A percentile compares a stretch with the other conserved stretches of the same genome.
Evolutionary conservation across 139 green algal genomes (phyloP).

Genomic region (Chlorella vulgaris): DNA sequence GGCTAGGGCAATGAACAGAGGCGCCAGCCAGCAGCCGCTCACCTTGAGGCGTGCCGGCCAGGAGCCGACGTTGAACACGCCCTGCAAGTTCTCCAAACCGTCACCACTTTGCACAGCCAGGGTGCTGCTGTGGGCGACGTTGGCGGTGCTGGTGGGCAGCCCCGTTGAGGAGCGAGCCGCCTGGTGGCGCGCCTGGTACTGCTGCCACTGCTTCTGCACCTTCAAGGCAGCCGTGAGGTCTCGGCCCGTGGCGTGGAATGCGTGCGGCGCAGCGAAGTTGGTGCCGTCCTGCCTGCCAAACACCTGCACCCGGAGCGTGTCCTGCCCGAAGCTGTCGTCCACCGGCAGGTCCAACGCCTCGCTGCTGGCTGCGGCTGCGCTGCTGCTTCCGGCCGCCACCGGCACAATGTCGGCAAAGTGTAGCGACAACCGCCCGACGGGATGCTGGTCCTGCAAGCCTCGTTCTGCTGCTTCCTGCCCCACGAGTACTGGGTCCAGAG

Average conservation of each 20-base stretch:
- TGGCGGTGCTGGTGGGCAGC: slow-evolving; percentile 9
- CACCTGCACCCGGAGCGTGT: slow-evolving; percentile 16
- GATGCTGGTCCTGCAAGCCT: no score
- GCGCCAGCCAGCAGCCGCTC: not conserved
- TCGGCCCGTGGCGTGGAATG: not conserved
- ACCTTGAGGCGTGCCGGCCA: slow-evolving; percentile 24
- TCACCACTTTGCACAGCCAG: slow-evolving; percentile 22
- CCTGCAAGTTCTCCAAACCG: slow-evolving; percentile 22
- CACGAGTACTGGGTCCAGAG: no score
- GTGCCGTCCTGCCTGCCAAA: not conserved
- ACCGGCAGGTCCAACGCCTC: slow-evolving; percentile 18
- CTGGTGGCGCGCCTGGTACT: slow-evolving; percentile 28
- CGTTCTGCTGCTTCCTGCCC: not conserved
- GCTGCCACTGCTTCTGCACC: slow-evolving; percentile 24
- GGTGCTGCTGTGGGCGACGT: slow-evolving; percentile 34
- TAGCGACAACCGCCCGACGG: not conserved
- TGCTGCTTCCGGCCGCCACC: not conserved
- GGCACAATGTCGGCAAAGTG: not conserved
- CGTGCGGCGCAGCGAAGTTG: slow-evolving; percentile 3
- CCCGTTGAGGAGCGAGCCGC: not conserved
- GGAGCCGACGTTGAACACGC: slow-evolving; percentile 17
- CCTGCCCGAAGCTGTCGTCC: slow-evolving; percentile 2
- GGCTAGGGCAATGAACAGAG: not conserved
- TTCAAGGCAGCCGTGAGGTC: slow-evolving; percentile 4
- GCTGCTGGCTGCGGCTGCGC: not conserved